phyloP scores from a whole-genome alignment of 2,329 filamentous ascomycete species.

The Mollisia scopiformis region DNA sequence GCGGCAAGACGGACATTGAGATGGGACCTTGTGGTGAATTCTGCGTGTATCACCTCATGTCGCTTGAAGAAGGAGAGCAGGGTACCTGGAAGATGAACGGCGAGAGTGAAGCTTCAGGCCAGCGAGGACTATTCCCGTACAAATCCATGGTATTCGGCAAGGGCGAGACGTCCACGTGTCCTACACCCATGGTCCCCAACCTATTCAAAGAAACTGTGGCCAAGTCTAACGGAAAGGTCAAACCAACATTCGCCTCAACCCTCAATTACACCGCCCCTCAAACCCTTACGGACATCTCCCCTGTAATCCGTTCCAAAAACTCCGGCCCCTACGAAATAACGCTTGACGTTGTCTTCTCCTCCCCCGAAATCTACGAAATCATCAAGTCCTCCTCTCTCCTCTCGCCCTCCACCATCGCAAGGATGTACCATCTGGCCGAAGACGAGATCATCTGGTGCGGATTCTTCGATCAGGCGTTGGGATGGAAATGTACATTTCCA shows the following conservation, averaged over 20 bases:
- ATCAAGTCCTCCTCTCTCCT: conserved; percentile 41
- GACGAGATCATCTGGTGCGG: conserved; percentile 21
- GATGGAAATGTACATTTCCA: conserved; percentile 43
- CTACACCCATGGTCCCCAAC: not conserved
- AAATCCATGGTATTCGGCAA: not conserved
- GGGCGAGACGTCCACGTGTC: not conserved
- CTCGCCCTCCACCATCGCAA: conserved; percentile 37
- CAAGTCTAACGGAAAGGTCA: not conserved
- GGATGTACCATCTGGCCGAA: conserved; percentile 31
- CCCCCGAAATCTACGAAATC: conserved; percentile 36
- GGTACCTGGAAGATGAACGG: not conserved
- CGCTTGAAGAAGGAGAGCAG: conserved; percentile 14
- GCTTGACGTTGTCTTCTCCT: conserved; percentile 52
- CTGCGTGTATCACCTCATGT: conserved; percentile 46
- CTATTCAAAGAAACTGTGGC: not conserved
- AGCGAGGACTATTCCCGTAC: not conserved
- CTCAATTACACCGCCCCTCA: not conserved
- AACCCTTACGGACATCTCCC: conserved; percentile 40
- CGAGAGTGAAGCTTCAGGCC: too few species aligned
- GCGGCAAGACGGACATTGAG: conserved; percentile 38
- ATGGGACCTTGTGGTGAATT: conserved; percentile 42
- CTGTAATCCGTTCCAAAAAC: conserved; percentile 52
- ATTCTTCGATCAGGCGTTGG: conserved; percentile 47
- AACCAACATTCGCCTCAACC: not conserved
- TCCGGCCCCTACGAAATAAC: conserved; percentile 55